These are phyloP conservation scores for Thecaphora thlaspeos DNA, from an alignment of 1,284 basidiomycete genomes.

Conservation along the genomic window DNA sequence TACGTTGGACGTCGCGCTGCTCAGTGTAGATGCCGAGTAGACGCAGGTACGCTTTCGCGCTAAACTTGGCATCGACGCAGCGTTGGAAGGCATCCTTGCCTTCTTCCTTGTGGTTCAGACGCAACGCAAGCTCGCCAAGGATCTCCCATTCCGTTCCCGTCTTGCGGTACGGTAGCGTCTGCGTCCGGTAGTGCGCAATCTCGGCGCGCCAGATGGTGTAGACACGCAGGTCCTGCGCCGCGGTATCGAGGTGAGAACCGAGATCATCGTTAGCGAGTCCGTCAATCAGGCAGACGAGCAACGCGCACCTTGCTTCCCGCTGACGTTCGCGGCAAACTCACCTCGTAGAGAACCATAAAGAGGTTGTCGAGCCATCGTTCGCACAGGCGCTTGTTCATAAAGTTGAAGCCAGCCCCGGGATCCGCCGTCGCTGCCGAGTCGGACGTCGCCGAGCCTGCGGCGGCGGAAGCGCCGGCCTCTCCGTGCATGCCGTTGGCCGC, in stretches of 20 bases:
- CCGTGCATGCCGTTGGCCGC: slow-evolving; percentile 34
- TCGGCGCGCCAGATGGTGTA: slow-evolving; percentile 99
- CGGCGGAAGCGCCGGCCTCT: slow-evolving; percentile 13
- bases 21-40: slow-evolving; percentile 92
- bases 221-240: slow-evolving; percentile 79
- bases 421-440: slow-evolving; percentile 4
- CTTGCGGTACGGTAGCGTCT: slow-evolving; percentile 93
- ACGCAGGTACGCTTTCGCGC: slow-evolving; percentile 85
- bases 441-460: slow-evolving; percentile 16
- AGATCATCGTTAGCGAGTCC: slow-evolving; percentile 1
- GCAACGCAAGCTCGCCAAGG: slow-evolving; percentile 84
- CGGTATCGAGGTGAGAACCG: too few species aligned
- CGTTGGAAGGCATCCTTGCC: slow-evolving; percentile 95
- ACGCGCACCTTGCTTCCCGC: too few species aligned
- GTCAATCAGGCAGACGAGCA: too few species aligned
- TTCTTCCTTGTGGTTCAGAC: slow-evolving; percentile 94
- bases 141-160: slow-evolving; percentile 98
- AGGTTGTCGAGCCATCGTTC: slow-evolving; percentile 97
- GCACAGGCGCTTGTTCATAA: slow-evolving; percentile 93
- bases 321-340: too few species aligned
- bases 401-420: slow-evolving; percentile 70
- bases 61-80: slow-evolving; percentile 85
- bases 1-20: slow-evolving; percentile 85
- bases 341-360: slow-evolving; percentile 98
- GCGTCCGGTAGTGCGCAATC: slow-evolving; percentile 97